Base-by-base conservation (phyloP, 495 filamentous ascomycete genomes). In the Cairneyella variabilis region DNA sequence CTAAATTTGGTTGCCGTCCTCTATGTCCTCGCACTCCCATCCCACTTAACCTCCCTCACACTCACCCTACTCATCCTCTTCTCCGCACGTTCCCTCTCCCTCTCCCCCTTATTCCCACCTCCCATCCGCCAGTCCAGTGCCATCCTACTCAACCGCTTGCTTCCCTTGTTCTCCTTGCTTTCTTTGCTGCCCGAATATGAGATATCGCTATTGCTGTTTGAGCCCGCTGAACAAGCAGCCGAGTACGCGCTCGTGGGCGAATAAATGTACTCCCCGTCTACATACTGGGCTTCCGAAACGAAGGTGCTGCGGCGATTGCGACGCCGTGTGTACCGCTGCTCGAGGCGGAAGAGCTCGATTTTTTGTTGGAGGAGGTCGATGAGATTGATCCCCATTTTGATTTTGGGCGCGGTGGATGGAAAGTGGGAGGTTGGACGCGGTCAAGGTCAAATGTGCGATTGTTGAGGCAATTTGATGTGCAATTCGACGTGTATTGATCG, bases 201-300 rank as follows among this genome's bases (percentile, higher is more conserved):
- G 28, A 32, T 14, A 32, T 32, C 28, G n/a, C 54, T 51, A 41
- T 51, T 56, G 28, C 51, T 53, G 3, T 50, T 16, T 34, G 30
- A 34, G 44, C 44, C 55, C 3, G 58, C 42, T 26, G 30, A 54
- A 34, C 46, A 59, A 39, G 54, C 59, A 7, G 62, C 46, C 1
- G 48, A 48, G 50, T 60, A 55, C 18, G 57, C 32, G 38, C 53
- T 48, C n/a, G 37, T 58, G 3, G 57, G 51, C 6, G 54, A 56
- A 42, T 86, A 90, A 63, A 95, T 78, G 72, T 93, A 97, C 71
- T 97, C 91, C 66, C 90, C 90, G 67, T 95, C 87, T 60, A 96
- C 85, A 67, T 97, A 97, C 64, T 84, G 78, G 18, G 89, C 91
- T 60, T 89, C 89, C 53, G 81, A 85, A 66, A 86, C 82, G 70